Base-by-base conservation (phyloP, 2,329 filamentous ascomycete genomes). In the Nemania abortiva region DNA sequence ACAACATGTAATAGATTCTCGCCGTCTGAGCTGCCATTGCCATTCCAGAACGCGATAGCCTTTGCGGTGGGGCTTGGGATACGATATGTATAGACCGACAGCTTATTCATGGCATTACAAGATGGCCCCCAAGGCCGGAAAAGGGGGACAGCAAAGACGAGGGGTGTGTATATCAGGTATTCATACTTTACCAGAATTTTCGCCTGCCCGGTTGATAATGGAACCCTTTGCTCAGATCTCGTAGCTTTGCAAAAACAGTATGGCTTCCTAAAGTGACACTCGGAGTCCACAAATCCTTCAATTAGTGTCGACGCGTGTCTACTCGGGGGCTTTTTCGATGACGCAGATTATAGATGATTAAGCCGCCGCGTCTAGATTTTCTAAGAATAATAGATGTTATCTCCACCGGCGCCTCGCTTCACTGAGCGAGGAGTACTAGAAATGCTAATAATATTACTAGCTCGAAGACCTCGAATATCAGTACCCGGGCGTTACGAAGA, bases 61-160 rank as follows among this genome's bases (percentile, higher is more conserved):
- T 49, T 68, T n/a, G 60, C 65, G 18, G 13, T 10, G 11, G 20
- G 59, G 20, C 50, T 64, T 15, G 29, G 9, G 11, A 55, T 65
- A 39, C 66, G 15, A 49, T 65, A 67, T 24, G 37, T 68, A 7
- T 68, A 62, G 66, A 65, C 62, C 31, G 62, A 61, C 18, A 61
- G 60, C 20, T 29, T 65, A 11, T 62, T 62, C 22, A 68, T 68
- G 24, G 27, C n/a, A n/a, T n/a, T 65, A n/a, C 62, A 65, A 22
- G 66, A 68, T 27, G 61, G 56, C 42, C 39, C 31, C 9, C 55
- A 68, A 0, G 66, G 61, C 66, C 65, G 61, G 61, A 42, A 39
- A 42, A 56, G 45, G 15, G 57, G 58, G 22, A 45, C 65, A 2
- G 45, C 59, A 29, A 52, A n/a, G 9, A 67, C 63, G 58, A 45